phyloP scores from a whole-genome alignment of 306 rosid genomes.

The Benincasa hispida region DNA sequence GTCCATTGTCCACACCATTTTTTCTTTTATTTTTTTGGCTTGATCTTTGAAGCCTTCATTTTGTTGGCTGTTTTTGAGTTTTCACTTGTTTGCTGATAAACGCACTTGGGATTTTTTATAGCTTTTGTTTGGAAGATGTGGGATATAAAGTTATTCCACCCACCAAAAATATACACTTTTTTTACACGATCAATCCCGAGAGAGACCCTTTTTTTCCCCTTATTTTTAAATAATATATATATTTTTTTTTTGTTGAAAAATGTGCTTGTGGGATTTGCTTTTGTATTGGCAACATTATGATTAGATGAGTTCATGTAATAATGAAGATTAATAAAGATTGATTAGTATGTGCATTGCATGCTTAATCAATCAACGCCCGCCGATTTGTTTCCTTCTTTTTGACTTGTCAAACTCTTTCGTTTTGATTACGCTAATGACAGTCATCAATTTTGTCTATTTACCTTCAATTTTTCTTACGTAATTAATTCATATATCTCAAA shows the following conservation, averaged over 20 bases:
- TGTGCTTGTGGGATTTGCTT: background rate
- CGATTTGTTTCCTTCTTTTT: background rate
- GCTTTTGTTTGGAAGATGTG: constrained; percentile 8
- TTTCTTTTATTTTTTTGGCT: background rate
- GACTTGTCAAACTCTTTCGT: background rate
- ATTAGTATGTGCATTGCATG: background rate
- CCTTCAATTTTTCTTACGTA: background rate
- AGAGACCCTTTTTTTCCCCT: background rate
- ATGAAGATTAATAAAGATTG: background rate
- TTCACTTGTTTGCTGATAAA: background rate
- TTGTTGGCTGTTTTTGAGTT: background rate
- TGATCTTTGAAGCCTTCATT: background rate
- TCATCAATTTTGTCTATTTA: background rate
- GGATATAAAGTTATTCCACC: constrained; percentile 5
- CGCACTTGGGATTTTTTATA: background rate
- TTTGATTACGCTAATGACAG: background rate
- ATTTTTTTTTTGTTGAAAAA: background rate
- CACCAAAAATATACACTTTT: background rate
- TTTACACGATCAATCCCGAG: background rate
- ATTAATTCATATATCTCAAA: background rate
- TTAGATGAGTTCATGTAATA: background rate
- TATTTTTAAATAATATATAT: no score
- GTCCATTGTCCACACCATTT: background rate
- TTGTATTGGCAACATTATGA: background rate
- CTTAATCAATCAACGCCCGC: background rate